phyloP scores from a whole-genome alignment of 352 stramenopile species.

The Phytophthora boehmeriae region DNA sequence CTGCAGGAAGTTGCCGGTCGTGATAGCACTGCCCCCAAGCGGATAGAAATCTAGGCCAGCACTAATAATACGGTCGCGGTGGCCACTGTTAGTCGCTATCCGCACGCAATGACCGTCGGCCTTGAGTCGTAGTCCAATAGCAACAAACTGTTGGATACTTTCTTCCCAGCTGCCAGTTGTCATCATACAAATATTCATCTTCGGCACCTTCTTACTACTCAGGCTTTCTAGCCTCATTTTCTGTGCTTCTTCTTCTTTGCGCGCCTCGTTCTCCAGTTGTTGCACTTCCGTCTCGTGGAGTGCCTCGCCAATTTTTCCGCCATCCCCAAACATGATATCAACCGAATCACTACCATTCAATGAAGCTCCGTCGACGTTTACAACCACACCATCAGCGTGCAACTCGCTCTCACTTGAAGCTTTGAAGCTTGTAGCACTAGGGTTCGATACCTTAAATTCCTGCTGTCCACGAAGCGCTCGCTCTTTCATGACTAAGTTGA shows the following conservation, averaged over 20 bases:
- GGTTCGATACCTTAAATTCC: conserved; percentile 24
- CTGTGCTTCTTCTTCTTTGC: conserved; percentile 28
- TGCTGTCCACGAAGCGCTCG: conserved; percentile 28
- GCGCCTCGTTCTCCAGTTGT: conserved; percentile 27
- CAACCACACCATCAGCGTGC: conserved; percentile 12
- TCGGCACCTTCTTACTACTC: conserved; percentile 34
- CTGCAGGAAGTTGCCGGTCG: conserved; percentile 50
- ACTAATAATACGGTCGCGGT: conserved; percentile 67
- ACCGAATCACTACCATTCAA: conserved; percentile 41
- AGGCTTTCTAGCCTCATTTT: conserved; percentile 29
- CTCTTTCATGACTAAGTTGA: conserved; percentile 47
- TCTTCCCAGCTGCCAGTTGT: conserved; percentile 73
- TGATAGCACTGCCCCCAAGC: conserved; percentile 56
- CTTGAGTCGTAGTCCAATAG: conserved; percentile 75
- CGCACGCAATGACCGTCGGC: conserved; percentile 89
- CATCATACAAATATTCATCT: conserved; percentile 79
- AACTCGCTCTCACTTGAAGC: conserved; percentile 7
- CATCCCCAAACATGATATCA: conserved; percentile 37
- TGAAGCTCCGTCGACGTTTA: conserved; percentile 29
- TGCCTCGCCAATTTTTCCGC: conserved; percentile 28
- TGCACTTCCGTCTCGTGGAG: conserved; percentile 32
- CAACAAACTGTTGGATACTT: conserved; percentile 74
- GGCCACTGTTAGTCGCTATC: conserved; percentile 85
- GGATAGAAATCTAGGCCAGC: conserved; percentile 75
- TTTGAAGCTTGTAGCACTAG: neutral